Base-by-base conservation (phyloP, 2,329 filamentous ascomycete species). In the Fusarium sp. region DNA sequence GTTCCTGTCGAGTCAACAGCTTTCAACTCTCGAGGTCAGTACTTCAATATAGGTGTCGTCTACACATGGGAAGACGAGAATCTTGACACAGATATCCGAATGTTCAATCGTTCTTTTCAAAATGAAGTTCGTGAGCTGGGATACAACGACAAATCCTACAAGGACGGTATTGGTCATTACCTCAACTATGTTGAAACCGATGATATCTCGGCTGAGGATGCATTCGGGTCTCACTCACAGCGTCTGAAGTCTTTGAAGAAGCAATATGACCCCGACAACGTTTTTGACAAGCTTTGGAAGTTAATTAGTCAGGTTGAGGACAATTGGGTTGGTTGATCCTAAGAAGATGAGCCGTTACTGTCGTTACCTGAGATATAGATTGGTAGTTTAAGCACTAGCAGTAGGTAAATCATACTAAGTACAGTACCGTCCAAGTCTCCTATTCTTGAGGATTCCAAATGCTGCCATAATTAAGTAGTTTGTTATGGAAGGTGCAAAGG, bases 1-100 rank as follows among this genome's bases (percentile, higher is more conserved):
- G 50, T 74, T 21, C 64, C 72, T 13, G 56, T 61, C 13, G 58
- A 72, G 20, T 54, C 70, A 21, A 73, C 72, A 12, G 41, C 72
- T 13, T 74, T 74, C 51, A 74, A 74, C 62, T 72, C 62, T 25
- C 63, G 72, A 48, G 72, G 72, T 13, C 69, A 64, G 50, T 74
- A 74, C 49, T 74, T 71, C 46, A 66, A 73, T 28, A 54, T 74
- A 4, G 72, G 68, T 11, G 45, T 72, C 10, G 20, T 49, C 5
- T 75, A 66, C 48, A 69, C 60, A 25, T 74, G 69, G 62, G 27
- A 64, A 6, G 56, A 72, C 11, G 60, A 56, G 23, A 43, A 25
- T 4, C 50, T 74, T 8, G 72, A 75, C 45, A 37, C 59, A 12
- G 63, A 43, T 23, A 43, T 75, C 9, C 72, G 72, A 11, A 55